Evolutionary conservation across 2,329 filamentous ascomycete genomes (phyloP).

Genomic region (Proliferodiscus dingleyae): DNA sequence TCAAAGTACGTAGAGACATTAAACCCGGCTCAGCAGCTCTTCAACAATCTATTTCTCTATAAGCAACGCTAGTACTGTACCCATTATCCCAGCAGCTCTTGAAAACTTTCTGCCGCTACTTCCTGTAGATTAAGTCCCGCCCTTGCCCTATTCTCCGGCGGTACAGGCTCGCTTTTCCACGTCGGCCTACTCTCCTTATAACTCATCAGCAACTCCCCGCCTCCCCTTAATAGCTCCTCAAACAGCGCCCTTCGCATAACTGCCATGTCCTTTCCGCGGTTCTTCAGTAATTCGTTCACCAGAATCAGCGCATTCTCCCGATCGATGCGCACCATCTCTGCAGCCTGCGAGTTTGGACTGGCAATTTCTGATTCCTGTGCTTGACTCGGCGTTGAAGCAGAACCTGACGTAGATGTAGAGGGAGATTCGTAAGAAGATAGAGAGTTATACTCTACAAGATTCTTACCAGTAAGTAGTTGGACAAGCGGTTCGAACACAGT

Average conservation of each 20-base stretch:
- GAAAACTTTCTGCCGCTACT: slow-evolving; percentile 10
- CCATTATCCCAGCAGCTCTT: slow-evolving; percentile 9
- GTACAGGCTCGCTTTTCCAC: slow-evolving; percentile 1
- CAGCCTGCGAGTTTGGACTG: slow-evolving; percentile 27
- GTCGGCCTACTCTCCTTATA: slow-evolving; percentile 17
- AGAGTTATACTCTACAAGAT: slow-evolving; percentile 22
- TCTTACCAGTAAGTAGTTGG: slow-evolving; percentile 45
- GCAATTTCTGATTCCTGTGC: slow-evolving; percentile 13
- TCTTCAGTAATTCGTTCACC: slow-evolving; percentile 49
- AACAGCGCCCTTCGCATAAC: slow-evolving; percentile 38
- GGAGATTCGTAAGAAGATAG: no score
- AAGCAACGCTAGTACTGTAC: no score
- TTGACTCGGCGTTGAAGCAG: not conserved
- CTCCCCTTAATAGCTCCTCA: slow-evolving; percentile 45
- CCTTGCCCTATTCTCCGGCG: slow-evolving; percentile 8
- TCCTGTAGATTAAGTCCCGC: slow-evolving; percentile 14
- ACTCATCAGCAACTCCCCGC: slow-evolving; percentile 34
- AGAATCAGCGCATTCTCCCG: slow-evolving; percentile 58
- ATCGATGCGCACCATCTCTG: slow-evolving; percentile 47
- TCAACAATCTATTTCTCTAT: no score
- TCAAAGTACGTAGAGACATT: no score
- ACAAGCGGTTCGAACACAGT: slow-evolving; percentile 42
- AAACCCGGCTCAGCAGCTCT: no score
- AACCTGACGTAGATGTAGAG: not conserved
- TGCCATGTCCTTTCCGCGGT: slow-evolving; percentile 38